Base-by-base conservation (phyloP, 495 filamentous ascomycete species). In the Chaetomium cochliodes region DNA sequence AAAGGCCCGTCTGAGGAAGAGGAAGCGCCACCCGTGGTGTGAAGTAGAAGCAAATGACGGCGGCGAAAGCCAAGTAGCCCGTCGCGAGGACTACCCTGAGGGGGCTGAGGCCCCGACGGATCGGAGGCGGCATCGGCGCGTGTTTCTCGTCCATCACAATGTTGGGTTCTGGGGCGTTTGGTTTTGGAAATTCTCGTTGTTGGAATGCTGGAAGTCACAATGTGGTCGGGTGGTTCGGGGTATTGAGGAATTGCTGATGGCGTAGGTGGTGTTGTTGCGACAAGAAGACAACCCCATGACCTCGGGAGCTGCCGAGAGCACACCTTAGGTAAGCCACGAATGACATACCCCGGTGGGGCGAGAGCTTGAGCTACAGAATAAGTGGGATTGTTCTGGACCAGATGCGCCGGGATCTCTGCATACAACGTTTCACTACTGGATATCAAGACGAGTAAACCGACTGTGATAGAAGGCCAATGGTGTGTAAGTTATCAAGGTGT, bases 61-160 rank as follows among this genome's bases (percentile, higher is more conserved):
- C 65, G 20, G 52, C 50, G 15, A 67, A 23, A 1, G 42, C 49
- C 11, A 67, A 56, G 26, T 64, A 67, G 9, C 47, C 60, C 37
- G 59, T 20, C 30, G 61, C 59, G 39, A 69, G 3, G 15, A 54
- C 46, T 15, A 69, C 37, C 33, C 62, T 52, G n/a, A 46, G 41
- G 7, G 63, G 63, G 60, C 46, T 55, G 26, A 69, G 28, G 49
- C 58, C 55, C 33, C 63, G 63, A 26, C 59, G 63, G 20, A 65
- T 60, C 20, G 61, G 67, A 13, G 60, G 67, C 30, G 55, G 63
- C 62, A 55, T 60, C 26, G 63, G 59, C 42, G 44, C 66, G 51
- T 37, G 55, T 20, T 55, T 61, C 37, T 60, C 64, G 63, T 63
- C 69, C 59, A 74, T 65, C 25, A 69, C 60, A 30, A 26, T 30